phyloP scores from a whole-genome alignment of 306 rosid genomes.

The Rosa multiflora region DNA sequence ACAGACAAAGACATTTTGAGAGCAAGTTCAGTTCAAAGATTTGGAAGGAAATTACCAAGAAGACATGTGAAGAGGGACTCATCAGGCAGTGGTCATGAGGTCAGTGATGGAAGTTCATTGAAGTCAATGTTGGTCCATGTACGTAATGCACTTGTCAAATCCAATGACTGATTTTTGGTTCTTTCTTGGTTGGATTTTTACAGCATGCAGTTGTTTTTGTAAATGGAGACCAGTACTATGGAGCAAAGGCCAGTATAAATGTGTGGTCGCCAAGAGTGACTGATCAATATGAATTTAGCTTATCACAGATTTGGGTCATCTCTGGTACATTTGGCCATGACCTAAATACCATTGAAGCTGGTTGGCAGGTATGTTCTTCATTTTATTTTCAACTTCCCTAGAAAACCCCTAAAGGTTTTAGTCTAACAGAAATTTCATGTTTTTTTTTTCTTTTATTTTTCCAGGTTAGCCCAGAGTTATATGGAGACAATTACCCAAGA shows the following conservation, averaged over 20 bases:
- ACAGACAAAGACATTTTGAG: slow-evolving; percentile 70
- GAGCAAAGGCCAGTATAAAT: slow-evolving; percentile 92
- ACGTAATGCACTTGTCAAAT: not conserved
- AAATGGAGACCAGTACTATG: slow-evolving; percentile 92
- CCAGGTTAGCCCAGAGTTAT: slow-evolving; percentile 96
- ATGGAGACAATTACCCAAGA: slow-evolving; percentile 92
- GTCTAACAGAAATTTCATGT: not conserved
- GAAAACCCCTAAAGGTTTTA: not conserved
- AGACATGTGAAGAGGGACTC: slow-evolving; percentile 81
- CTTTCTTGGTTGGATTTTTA: slow-evolving; percentile 13
- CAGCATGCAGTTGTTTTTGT: slow-evolving; percentile 97
- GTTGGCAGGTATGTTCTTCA: slow-evolving; percentile 85
- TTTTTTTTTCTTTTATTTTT: not conserved
- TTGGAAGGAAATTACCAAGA: slow-evolving; percentile 71
- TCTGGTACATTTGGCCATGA: slow-evolving; percentile 93
- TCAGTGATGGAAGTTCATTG: slow-evolving; percentile 23
- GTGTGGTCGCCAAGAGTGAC: slow-evolving; percentile 86
- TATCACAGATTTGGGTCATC: slow-evolving; percentile 95
- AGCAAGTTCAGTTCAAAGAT: slow-evolving; percentile 69
- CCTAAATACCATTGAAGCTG: slow-evolving; percentile 96
- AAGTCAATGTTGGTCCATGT: not conserved
- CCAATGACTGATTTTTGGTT: not conserved
- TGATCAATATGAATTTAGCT: slow-evolving; percentile 84
- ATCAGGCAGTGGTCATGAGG: slow-evolving; percentile 89
- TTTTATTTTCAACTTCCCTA: not conserved